Evolutionary conservation across 2,329 filamentous ascomycete species (phyloP), one percentile per base, ranked within the genome.

Genomic region (Diaporthe sp.): DNA sequence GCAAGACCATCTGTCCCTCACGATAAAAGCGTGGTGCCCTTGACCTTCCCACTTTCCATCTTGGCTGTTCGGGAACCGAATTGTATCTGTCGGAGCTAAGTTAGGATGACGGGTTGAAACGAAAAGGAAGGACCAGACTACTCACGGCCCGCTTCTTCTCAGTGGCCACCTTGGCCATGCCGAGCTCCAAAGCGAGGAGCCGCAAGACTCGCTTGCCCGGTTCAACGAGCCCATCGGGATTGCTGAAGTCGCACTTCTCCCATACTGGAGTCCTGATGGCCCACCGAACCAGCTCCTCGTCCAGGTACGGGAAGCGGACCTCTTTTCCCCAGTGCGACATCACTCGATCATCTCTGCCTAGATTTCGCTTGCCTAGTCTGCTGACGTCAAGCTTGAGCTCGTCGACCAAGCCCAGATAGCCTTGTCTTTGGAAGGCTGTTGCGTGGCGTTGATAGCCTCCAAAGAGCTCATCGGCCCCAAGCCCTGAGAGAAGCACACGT

Each of bases 391-490:
- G 88, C 75, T 94, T 91, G 7, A 99, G 89, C 84, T 99, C 96
- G 1, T 94, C 90, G 6, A 96, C 85, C 2, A 99, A 89, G 0
- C 93, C 94, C 0, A 85, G 76, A 79, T 95, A 95, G 0, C 95
- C 94, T 25, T 86, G 85, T 10, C 93, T 90, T 9, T 88, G 86
- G 81, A 94, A 98, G 0, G 96, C 95, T 4, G 92, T 91, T 3
- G 91, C 90, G 80, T 99, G 97, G 10, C 97, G 92, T 13, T 92
- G 92, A 82, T 99, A 99, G 10, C 97, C 97, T 22, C 94, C 97
- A 82, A 99, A 98, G 1, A 99, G 90, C 84, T 99, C 97, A 81
- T 99, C 97, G 2, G 97, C 97, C 2, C 97, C 97, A 1, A 99
- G 90, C 0, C 97, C 97, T 0, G 97, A 98, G 0, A 99, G 88